Evolutionary conservation across 2,329 filamentous ascomycete species (phyloP).

Genomic region (Colletotrichum simmondsii): DNA sequence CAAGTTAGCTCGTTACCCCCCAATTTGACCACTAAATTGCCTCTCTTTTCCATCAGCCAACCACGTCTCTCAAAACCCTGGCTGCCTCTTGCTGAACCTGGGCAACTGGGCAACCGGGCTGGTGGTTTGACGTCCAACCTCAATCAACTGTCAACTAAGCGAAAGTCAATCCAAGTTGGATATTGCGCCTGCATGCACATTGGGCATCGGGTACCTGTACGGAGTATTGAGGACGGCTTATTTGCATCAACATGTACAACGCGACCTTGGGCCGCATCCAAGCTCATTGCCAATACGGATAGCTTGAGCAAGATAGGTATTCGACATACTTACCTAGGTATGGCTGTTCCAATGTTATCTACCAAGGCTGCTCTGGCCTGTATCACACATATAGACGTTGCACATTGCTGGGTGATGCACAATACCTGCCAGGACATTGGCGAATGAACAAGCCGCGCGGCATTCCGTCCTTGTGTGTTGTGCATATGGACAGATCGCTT

Average conservation of each 20-base stretch:
- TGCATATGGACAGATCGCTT: neutral
- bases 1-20: neutral
- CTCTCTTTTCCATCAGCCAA: slow-evolving; percentile 1
- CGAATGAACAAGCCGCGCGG: neutral
- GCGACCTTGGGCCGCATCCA: neutral
- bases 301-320: neutral
- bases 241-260: neutral
- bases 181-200: neutral
- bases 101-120: neutral
- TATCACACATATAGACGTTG: neutral
- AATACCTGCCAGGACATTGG: too few species aligned
- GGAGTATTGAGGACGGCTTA: neutral
- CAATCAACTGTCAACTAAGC: neutral
- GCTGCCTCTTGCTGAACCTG: neutral
- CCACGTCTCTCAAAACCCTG: neutral
- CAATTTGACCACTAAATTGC: slow-evolving; percentile 1
- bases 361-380: neutral
- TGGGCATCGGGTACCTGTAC: neutral
- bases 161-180: neutral
- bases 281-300: neutral
- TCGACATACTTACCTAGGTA: neutral
- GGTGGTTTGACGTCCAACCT: neutral
- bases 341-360: neutral
- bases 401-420: neutral
- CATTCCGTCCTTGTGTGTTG: neutral